Evolutionary conservation across 2,329 filamentous ascomycete species (phyloP), one percentile per base, ranked within the genome.

Genomic region (Alternaria postmessia): DNA sequence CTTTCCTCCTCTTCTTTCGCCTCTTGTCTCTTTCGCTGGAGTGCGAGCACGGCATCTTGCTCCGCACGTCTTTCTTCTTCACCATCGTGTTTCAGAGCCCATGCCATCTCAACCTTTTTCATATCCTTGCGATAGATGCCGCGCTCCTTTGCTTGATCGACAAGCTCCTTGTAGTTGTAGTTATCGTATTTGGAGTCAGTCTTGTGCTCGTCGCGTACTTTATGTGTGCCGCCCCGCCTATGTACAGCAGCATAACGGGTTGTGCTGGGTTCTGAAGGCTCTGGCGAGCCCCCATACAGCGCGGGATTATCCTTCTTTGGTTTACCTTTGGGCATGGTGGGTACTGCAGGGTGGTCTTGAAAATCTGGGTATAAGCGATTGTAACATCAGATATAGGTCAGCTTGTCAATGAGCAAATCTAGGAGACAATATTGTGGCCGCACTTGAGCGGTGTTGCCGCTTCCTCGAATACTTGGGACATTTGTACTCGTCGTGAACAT

Each of bases 111-210:
- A 28, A 59, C 58, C 44, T 77, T 77, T 46, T 66, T 69, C 69
- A 75, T 72, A 28, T 76, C 73, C 34, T 75, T 74, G 12, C 62
- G 48, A n/a, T 66, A 74, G 46, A 73, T 48, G 11, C 63, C 59
- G 3, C 64, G 63, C n/a, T 65, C 69, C 16, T 65, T 68, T 7
- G 64, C 58, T 5, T 63, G 64, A 16, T 51, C 34, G 7, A 66
- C 49, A 0, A 78, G 70, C 28, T 72, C 68, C 22, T 62, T 60
- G 39, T 72, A 68, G 34, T 63, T 67, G 46, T 62, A 66, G 4
- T 65, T 51, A 39, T 78, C 75, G 59, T 70, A 77, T 8, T 70
- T 61, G 6, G 74, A 75, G n/a, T 68, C 51, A 0, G 75, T 77
- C 8, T 51, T 51, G 49, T 76, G 57, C 20, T 67, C 46, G 7